These are phyloP conservation scores for Talaromyces sp. DNA, from an alignment of 2,329 filamentous ascomycete genomes.

Conservation along the genomic window DNA sequence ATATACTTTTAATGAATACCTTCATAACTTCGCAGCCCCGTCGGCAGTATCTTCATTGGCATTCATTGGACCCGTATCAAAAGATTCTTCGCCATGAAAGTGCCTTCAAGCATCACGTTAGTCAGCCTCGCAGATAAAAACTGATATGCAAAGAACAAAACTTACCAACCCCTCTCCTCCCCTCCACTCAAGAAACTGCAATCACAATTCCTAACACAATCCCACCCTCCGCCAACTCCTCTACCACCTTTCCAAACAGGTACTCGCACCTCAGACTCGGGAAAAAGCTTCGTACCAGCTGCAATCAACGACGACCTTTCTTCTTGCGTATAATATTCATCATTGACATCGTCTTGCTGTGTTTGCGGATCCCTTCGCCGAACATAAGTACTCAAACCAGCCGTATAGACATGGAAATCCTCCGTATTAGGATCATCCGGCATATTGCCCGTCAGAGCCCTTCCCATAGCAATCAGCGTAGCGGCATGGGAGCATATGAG, in stretches of 20 bases:
- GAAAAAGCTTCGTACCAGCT: slow-evolving; percentile 26
- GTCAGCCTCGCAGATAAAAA: background rate
- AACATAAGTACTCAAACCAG: slow-evolving; percentile 67
- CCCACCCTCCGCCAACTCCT: slow-evolving; percentile 73
- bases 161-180: slow-evolving; percentile 82
- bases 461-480: slow-evolving; percentile 77
- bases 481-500: slow-evolving; percentile 88
- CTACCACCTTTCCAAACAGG: slow-evolving; percentile 53
- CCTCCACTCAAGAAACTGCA: slow-evolving; percentile 75
- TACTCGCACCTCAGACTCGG: slow-evolving; percentile 19
- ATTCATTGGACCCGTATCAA: slow-evolving; percentile 35
- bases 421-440: slow-evolving; percentile 66
- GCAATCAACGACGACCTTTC: slow-evolving; percentile 19
- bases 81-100: slow-evolving; percentile 44
- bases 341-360: no score
- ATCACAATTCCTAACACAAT: slow-evolving; percentile 73
- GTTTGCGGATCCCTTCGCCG: slow-evolving; percentile 34
- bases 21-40: slow-evolving; percentile 2
- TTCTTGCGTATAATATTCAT: slow-evolving; percentile 13
- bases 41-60: slow-evolving; percentile 5
- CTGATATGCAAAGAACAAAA: slow-evolving; percentile 18
- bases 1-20: background rate
- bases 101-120: slow-evolving; percentile 29
- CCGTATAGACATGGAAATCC: slow-evolving; percentile 82
- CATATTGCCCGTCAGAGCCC: slow-evolving; percentile 72